Percentiles rank a stretch among this genome's conserved stretches.
phyloP scores from a whole-genome alignment of 129 eudicot species.

The Heracleum sosnowskyi region DNA sequence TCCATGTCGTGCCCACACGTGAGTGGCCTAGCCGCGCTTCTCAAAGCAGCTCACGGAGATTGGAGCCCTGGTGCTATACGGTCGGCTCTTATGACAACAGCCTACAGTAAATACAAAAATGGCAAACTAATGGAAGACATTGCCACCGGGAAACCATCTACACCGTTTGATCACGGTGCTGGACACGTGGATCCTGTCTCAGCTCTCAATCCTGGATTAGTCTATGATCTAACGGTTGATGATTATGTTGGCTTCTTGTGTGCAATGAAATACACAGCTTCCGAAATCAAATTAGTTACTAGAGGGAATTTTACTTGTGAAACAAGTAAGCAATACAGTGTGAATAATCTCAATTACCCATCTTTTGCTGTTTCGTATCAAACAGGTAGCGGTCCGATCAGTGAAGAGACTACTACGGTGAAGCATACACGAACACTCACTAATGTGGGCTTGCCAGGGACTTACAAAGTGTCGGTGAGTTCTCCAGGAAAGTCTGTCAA shows the following conservation, averaged over 20 bases:
- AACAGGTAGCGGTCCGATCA: conserved; percentile 11
- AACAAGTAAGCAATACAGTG: conserved; percentile 35
- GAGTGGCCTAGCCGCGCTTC: conserved; percentile 21
- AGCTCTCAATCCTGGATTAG: conserved; percentile 85
- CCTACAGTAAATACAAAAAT: conserved; percentile 50
- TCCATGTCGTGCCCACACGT: conserved; percentile 29
- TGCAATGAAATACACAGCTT: conserved; percentile 62
- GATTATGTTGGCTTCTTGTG: conserved; percentile 75
- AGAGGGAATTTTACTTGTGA: conserved; percentile 65
- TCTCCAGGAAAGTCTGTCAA: conserved; percentile 39
- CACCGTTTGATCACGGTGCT: conserved; percentile 92
- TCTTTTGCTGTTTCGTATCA: conserved; percentile 64
- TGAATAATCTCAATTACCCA: conserved; percentile 69
- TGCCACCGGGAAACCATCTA: conserved; percentile 84
- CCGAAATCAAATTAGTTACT: conserved; percentile 51
- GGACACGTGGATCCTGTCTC: conserved; percentile 95
- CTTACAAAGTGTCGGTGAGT: conserved; percentile 54
- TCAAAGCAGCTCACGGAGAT: conserved; percentile 12
- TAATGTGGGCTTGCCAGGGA: conserved; percentile 59
- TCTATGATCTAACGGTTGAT: conserved; percentile 54
- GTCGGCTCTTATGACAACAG: conserved; percentile 24
- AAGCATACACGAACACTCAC: conserved; percentile 56
- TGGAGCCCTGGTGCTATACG: conserved; percentile 27
- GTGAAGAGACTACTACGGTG: background rate
- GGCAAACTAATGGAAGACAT: conserved; percentile 49